phyloP scores from a whole-genome alignment of 2,329 filamentous ascomycete species.

The Leptographium lundbergii region DNA sequence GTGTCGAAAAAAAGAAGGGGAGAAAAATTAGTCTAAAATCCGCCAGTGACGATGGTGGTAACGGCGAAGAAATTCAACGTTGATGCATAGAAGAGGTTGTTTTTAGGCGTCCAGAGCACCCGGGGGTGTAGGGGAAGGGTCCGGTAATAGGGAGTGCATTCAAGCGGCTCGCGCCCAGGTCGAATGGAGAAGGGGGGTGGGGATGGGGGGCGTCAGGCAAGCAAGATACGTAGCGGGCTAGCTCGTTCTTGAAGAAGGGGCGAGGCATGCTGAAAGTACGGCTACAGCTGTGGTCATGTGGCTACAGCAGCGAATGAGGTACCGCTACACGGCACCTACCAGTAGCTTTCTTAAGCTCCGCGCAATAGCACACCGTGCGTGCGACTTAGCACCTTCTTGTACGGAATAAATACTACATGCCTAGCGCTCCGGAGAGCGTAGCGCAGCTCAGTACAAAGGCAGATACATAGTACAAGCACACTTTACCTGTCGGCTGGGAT shows the following conservation, averaged over 20 bases:
- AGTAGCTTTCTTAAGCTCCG: not conserved
- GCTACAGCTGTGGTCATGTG: not conserved
- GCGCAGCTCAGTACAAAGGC: not conserved
- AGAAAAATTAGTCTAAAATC: constrained; percentile 2
- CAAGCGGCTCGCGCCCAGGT: not conserved
- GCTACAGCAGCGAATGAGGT: not conserved
- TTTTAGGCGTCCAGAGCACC: constrained; percentile 1
- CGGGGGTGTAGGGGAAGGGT: not conserved
- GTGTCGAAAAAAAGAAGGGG: constrained; percentile 4
- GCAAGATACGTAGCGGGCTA: not conserved
- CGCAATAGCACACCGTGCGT: not conserved
- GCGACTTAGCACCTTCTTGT: not conserved
- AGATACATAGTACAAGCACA: not conserved
- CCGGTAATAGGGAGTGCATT: constrained; percentile 1
- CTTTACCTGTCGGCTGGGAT: not conserved
- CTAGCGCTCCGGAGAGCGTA: not conserved
- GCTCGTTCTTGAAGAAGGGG: not conserved
- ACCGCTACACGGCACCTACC: not conserved
- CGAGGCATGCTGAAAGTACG: not conserved
- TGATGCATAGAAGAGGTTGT: constrained; percentile 3
- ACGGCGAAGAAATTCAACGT: constrained; percentile 1
- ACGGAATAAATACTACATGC: not conserved
- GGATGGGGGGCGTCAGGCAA: not conserved
- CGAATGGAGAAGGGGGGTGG: not conserved
- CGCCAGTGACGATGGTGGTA: constrained; percentile 3